Percentiles rank a stretch among this genome's conserved stretches.
Conservation (phyloP, 805 yeast genomes). For the Lachancea mirantina region DNA sequence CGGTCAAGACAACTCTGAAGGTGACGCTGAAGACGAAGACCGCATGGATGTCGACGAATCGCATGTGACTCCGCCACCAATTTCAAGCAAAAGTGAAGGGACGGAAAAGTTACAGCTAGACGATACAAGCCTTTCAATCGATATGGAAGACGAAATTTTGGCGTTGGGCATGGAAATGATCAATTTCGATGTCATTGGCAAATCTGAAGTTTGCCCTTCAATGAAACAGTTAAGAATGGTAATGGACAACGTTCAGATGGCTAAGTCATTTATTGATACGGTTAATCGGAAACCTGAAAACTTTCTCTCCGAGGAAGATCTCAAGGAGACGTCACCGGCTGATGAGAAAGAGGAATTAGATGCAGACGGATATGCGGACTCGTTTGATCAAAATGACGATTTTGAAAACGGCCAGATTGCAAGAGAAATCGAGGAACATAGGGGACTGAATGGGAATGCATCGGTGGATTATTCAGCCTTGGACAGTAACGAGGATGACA, state of each 20-base stretch:
- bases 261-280: slow-evolving; percentile 39
- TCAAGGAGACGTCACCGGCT: slow-evolving; percentile 28
- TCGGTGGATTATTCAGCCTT: slow-evolving; percentile 12
- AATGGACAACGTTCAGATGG: slow-evolving; percentile 46
- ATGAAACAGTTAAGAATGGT: slow-evolving; percentile 52
- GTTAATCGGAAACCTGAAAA: slow-evolving; percentile 32
- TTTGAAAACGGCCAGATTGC: slow-evolving; percentile 13
- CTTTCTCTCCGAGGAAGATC: slow-evolving; percentile 26
- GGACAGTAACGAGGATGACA: slow-evolving; percentile 16
- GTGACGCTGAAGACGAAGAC: slow-evolving; percentile 1
- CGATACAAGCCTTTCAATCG: slow-evolving; percentile 1
- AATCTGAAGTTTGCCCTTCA: slow-evolving; percentile 59
- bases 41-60: slow-evolving; percentile 1
- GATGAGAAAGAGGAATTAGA: slow-evolving; percentile 22
- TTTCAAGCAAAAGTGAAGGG: slow-evolving; percentile 1
- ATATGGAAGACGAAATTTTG: slow-evolving; percentile 28
- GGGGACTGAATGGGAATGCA: slow-evolving; percentile 14
- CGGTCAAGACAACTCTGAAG: slow-evolving; percentile 8
- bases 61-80: background rate
- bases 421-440: slow-evolving; percentile 15
- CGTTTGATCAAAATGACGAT: slow-evolving; percentile 11
- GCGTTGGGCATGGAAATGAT: slow-evolving; percentile 31
- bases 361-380: too few relatives aligned
- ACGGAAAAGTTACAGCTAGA: slow-evolving; percentile 1
- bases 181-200: slow-evolving; percentile 25